Percentiles rank a stretch among this genome's conserved stretches.
Conservation (phyloP, 805 yeast species). For the Novakomyces olei region DNA sequence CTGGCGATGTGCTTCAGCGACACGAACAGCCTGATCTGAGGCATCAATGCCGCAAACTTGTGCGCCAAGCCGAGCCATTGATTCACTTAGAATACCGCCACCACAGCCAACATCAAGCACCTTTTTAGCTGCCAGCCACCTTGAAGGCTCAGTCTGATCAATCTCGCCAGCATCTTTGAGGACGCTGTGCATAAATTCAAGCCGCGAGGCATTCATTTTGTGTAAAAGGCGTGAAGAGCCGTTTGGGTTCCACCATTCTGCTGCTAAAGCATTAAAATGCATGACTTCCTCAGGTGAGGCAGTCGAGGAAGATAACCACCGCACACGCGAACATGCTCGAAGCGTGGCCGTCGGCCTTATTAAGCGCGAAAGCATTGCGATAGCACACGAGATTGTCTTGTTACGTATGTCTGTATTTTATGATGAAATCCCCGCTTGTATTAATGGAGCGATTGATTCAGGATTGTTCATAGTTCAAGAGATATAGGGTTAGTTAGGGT, state of each 20-base stretch:
- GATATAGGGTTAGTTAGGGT: no score
- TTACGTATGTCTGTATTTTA: no score
- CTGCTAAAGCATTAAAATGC: conserved; percentile 71
- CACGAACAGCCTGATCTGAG: conserved; percentile 58
- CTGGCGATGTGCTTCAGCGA: conserved; percentile 45
- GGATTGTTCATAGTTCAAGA: no score
- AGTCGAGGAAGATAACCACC: no score
- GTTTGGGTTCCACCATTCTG: conserved; percentile 94
- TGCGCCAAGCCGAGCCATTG: conserved; percentile 53
- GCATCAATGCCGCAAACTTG: conserved; percentile 67
- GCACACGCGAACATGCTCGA: no score
- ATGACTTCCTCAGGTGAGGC: conserved; percentile 54
- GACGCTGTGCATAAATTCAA: conserved; percentile 65
- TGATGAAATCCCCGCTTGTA: no score
- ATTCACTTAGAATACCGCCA: conserved; percentile 84
- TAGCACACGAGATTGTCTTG: no score
- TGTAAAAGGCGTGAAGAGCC: conserved; percentile 89
- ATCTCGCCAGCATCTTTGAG: conserved; percentile 31
- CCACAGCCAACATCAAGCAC: conserved; percentile 93
- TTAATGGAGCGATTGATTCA: no score
- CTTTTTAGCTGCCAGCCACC: conserved; percentile 19
- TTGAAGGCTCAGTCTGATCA: conserved; percentile 30
- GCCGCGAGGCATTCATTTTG: conserved; percentile 73
- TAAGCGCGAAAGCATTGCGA: no score
- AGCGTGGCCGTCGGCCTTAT: no score